These are phyloP conservation scores for Lasiodiplodia hormozganensis DNA, from an alignment of 2,329 filamentous ascomycete genomes.

Conservation along the genomic window DNA sequence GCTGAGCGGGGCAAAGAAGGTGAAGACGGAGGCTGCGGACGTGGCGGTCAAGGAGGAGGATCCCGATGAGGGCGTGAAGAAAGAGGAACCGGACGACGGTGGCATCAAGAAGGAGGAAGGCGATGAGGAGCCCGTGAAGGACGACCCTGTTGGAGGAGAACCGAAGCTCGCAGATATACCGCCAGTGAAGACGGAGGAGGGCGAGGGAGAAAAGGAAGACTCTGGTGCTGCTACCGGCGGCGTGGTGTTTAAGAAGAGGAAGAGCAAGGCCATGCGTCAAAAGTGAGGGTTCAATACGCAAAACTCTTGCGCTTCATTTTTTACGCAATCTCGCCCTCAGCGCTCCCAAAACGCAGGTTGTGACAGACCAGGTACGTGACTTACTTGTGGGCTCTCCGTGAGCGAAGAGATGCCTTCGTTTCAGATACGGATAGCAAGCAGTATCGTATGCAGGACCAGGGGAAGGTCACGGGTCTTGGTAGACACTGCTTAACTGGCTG, in stretches of 20 bases:
- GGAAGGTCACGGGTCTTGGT: too few species aligned
- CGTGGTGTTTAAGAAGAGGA: slow-evolving; percentile 82
- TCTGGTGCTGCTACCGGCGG: slow-evolving; percentile 42
- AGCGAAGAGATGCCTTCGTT: too few species aligned
- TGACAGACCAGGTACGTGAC: not conserved
- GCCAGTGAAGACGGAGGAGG: slow-evolving; percentile 31
- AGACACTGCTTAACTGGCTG: too few species aligned
- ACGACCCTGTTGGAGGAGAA: slow-evolving; percentile 31
- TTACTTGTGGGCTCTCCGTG: too few species aligned
- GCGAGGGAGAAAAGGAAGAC: slow-evolving; percentile 35
- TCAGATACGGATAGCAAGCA: too few species aligned
- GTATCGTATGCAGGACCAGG: too few species aligned
- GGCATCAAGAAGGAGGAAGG: slow-evolving; percentile 54
- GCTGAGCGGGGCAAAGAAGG: slow-evolving; percentile 40
- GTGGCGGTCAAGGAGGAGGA: slow-evolving; percentile 38
- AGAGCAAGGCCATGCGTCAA: slow-evolving; percentile 69
- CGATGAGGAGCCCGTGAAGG: slow-evolving; percentile 37
- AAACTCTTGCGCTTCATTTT: not conserved
- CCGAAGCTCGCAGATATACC: slow-evolving; percentile 35
- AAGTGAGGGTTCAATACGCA: slow-evolving; percentile 52
- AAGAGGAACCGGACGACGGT: slow-evolving; percentile 34
- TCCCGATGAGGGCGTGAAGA: slow-evolving; percentile 36
- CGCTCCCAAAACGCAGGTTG: not conserved
- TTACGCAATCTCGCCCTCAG: not conserved
- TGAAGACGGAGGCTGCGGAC: slow-evolving; percentile 39